A percentile compares a stretch with the other conserved stretches of the same genome.
Conservation (phyloP, 2,329 filamentous ascomycete genomes). For the Ramichloridium luteum region DNA sequence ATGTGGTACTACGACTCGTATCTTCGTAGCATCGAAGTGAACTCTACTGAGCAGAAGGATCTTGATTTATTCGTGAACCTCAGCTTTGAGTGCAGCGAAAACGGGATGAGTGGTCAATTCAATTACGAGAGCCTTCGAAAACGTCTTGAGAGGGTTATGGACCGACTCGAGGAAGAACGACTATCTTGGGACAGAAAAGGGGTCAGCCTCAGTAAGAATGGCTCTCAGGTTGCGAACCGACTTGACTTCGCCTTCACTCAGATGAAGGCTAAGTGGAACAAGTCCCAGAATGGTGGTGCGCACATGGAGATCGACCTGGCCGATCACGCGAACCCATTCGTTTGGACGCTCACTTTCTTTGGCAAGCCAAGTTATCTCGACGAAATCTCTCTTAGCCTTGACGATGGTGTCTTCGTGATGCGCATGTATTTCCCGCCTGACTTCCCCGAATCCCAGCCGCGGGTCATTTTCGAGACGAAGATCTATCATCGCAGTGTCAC, state of each 20-base stretch:
- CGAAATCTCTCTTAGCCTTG: too few relatives aligned
- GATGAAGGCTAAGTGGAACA: constrained; percentile 61
- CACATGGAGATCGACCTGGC: constrained; percentile 67
- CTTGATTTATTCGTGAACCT: constrained; percentile 59
- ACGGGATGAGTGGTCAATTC: constrained; percentile 78
- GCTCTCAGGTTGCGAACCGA: constrained; percentile 66
- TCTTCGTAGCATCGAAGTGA: constrained; percentile 55
- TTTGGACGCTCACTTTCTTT: constrained; percentile 82
- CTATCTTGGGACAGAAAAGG: constrained; percentile 61
- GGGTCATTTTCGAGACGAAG: constrained; percentile 65
- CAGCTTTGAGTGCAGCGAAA: constrained; percentile 71
- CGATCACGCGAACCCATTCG: constrained; percentile 65
- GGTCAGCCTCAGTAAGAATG: constrained; percentile 46
- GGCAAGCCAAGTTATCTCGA: constrained; percentile 84
- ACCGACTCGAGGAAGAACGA: constrained; percentile 59
- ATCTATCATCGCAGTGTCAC: constrained; percentile 86
- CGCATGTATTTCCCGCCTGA: constrained; percentile 66
- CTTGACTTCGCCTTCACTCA: constrained; percentile 77
- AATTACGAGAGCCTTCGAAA: constrained; percentile 62
- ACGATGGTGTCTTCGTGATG: constrained; percentile 80
- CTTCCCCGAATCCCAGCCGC: constrained; percentile 81
- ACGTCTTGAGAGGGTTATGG: constrained; percentile 57
- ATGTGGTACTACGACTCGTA: constrained; percentile 95
- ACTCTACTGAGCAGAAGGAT: constrained; percentile 44
- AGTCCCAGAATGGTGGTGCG: constrained; percentile 44